Evolutionary conservation across 2,329 filamentous ascomycete genomes (phyloP), one percentile per base, ranked within the genome.

Genomic region (Diaporthe sp.): DNA sequence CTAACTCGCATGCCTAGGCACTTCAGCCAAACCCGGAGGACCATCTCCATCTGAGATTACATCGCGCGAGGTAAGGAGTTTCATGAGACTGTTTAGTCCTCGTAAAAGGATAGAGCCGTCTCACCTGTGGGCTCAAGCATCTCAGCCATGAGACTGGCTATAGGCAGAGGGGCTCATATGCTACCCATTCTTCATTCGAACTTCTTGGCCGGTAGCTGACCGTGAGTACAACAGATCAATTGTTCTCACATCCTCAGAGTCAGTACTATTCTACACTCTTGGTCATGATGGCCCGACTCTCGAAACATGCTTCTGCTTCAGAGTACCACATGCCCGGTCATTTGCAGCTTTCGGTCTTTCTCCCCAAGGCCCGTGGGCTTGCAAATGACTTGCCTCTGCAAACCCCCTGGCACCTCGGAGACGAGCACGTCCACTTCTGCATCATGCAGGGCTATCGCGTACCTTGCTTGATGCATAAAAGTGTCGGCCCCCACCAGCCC

Each of bases 1-100:
- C 71, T 73, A 42, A 73, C 49, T 25, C 13, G 31, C 31, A 60
- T 15, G 47, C 31, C 67, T 22, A 82, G 83, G 82, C 83, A 25
- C 77, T 84, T 53, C 79, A 84, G 17, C 81, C 81, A 13, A 72
- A 93, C 81, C 93, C 92, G 55, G 91, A 92, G 82, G 92, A 95
- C 82, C 90, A 90, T 77, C 94, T 97, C 82, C 94, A 91, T 78
- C 88, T 98, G 70, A 94, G 95, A 77, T 88, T 94, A 78, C 96
- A 98, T 85, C 92, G 95, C 72, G 95, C 96, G 60, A 92, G 94
- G 77, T 96, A 34, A 20, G 25, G 71, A 44, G 25, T 34, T 61
- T 39, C 22, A 42, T 17, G 42, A 61, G 39, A 49, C 42, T 39
- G 20, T 61, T n/a, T 25, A 28, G 44, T 22, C 63, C 20, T 31